Evolutionary conservation across 1,139 yeast species (phyloP), one percentile per base, ranked within the genome.

Genomic region (Kazachstania sp.): DNA sequence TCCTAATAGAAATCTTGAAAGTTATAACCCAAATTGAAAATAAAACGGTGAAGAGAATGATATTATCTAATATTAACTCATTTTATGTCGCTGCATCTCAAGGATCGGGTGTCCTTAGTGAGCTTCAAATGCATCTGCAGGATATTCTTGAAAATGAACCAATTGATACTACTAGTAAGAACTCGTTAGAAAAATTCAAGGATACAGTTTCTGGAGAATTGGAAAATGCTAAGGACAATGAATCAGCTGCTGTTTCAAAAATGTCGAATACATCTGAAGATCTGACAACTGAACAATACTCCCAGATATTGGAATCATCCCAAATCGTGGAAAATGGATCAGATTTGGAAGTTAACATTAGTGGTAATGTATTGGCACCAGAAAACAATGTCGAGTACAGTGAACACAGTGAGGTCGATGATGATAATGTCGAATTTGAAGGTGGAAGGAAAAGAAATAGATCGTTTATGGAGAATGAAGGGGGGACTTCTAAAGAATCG

Each of bases 1-100:
- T 84, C 53, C 78, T 81, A 1, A 66, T 74, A 35, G 81, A 79
- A 39, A 66, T 86, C 32, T 59, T 86, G 44, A 74, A 73, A 42
- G 72, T 72, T 4, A 67, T 77, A 41, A 77, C 73, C 51, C 77
- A 70, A 54, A 62, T 56, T 39, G 75, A 72, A n/a, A 71, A 77
- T 4, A 73, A 75, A 32, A 81, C 75, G 54, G 71, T 65, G 37
- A 77, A 78, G 52, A 81, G 79, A 52, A 72, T 81, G 16, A 71
- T 86, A 7, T 64, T 84, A 16, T 68, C 70, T 19, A 74, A 75
- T 46, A 66, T 86, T 44, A 68, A 72, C 34, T 79, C 79, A 54
- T 68, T 86, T 23, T 61, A 64, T 43, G 60, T 76, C 39, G 68
- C 74, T 1, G 46, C 68, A 11, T 63, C 63, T 3, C 59, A 57